A percentile compares a stretch with the other conserved stretches of the same genome.
phyloP scores from a whole-genome alignment of 768 basidiomycete species.

The Panaeolus cyanescens region DNA sequence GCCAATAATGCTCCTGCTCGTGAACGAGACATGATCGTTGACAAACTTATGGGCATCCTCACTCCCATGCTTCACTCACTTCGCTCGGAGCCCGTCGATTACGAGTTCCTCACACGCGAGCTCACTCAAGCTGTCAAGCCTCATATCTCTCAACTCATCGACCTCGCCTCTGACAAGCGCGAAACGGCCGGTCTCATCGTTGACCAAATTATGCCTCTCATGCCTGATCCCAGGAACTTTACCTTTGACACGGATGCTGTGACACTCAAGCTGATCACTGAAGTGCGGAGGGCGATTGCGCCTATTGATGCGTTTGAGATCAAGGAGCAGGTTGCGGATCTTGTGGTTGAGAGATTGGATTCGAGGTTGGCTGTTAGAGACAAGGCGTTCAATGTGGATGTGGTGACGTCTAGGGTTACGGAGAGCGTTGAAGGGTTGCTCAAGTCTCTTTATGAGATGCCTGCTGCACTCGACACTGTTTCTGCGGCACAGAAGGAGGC shows the following conservation, averaged over 20 bases:
- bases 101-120: conserved; percentile 72
- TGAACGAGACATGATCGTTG: conserved; percentile 61
- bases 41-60: conserved; percentile 58
- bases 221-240: conserved; percentile 46
- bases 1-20: conserved; percentile 46
- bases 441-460: conserved; percentile 32
- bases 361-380: conserved; percentile 80
- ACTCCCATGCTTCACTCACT: conserved; percentile 62
- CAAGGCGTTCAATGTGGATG: conserved; percentile 64
- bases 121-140: conserved; percentile 87
- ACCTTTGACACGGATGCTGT: conserved; percentile 56
- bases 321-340: conserved; percentile 87
- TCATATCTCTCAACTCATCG: conserved; percentile 86
- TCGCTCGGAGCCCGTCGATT: conserved; percentile 71
- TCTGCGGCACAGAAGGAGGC: conserved; percentile 43
- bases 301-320: conserved; percentile 85
- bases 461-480: conserved; percentile 40
- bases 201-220: conserved; percentile 65
- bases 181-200: conserved; percentile 86
- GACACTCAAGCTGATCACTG: conserved; percentile 60
- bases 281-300: conserved; percentile 70
- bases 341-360: conserved; percentile 84
- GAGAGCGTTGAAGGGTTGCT: conserved; percentile 47
- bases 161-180: conserved; percentile 85
- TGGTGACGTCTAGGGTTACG: conserved; percentile 53